Evolutionary conservation across 2,329 filamentous ascomycete species (phyloP).

Genomic region (Colletotrichum cuscutae): DNA sequence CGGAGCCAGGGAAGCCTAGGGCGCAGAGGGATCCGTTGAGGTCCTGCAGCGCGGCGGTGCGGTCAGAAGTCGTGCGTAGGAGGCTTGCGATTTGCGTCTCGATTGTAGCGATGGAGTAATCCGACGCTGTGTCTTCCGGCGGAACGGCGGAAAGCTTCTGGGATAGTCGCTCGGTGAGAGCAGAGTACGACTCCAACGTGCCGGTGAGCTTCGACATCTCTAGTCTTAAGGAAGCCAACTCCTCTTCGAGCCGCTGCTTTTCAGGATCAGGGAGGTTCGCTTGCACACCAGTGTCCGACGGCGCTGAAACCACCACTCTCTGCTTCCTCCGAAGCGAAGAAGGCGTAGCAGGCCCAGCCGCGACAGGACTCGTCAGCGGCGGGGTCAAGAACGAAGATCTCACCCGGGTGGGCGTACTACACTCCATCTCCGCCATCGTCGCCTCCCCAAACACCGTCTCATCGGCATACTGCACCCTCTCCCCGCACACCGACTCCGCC

Average conservation of each 20-base stretch:
- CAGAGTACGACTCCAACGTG: conserved; percentile 59
- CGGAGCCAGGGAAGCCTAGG: conserved; percentile 62
- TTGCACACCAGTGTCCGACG: conserved; percentile 52
- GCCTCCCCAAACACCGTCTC: conserved; percentile 58
- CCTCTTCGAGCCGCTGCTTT: conserved; percentile 54
- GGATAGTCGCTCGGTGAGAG: conserved; percentile 50
- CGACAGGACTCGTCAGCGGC: conserved; percentile 62
- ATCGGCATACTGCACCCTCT: conserved; percentile 58
- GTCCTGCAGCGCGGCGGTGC: conserved; percentile 56
- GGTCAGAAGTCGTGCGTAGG: conserved; percentile 58
- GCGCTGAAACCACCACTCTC: conserved; percentile 37
- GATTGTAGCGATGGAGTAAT: conserved; percentile 41
- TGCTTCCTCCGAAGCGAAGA: conserved; percentile 40
- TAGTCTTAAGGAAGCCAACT: conserved; percentile 58
- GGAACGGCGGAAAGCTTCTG: conserved; percentile 48
- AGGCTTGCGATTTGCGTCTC: conserved; percentile 56
- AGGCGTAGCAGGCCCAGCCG: conserved; percentile 48
- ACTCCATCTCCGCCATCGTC: conserved; percentile 60
- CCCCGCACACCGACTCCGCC: conserved; percentile 57
- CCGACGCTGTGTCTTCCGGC: conserved; percentile 29
- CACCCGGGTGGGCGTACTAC: conserved; percentile 60
- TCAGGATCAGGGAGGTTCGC: conserved; percentile 53
- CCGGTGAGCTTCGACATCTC: conserved; percentile 60
- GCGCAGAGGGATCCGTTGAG: conserved; percentile 56
- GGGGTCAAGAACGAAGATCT: conserved; percentile 64